Conservation (phyloP, 2,329 filamentous ascomycete genomes). For the Colletotrichum tamarilloi region DNA sequence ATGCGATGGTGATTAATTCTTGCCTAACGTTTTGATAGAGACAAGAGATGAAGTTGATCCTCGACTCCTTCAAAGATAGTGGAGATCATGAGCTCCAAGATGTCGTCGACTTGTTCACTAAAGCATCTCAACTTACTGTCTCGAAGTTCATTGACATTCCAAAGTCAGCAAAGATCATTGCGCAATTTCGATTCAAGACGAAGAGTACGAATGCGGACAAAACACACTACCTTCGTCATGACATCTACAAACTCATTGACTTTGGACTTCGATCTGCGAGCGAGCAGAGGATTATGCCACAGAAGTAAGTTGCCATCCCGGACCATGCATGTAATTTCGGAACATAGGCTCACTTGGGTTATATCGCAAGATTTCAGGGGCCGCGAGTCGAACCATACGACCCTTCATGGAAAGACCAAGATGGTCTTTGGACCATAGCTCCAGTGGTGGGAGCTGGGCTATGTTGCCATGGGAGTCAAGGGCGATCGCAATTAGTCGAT, state of each 20-base stretch:
- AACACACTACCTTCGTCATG: slow-evolving; percentile 17
- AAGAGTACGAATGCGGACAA: neutral
- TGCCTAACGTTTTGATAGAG: neutral
- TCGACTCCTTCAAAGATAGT: neutral
- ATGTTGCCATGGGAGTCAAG: neutral
- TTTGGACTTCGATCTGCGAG: neutral
- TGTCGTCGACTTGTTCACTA: neutral
- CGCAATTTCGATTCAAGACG: slow-evolving; percentile 2
- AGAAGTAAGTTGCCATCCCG: neutral
- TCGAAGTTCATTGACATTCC: slow-evolving; percentile 7
- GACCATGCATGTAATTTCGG: neutral
- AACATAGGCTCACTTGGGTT: fast-evolving
- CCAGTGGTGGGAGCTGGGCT: neutral
- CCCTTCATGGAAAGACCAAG: neutral
- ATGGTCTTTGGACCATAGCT: slow-evolving; percentile 19
- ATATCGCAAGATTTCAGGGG: neutral
- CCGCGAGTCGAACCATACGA: slow-evolving; percentile 3
- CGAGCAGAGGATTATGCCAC: neutral
- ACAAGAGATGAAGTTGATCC: neutral
- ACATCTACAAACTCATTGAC: neutral
- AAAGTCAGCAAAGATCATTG: neutral
- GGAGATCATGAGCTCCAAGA: neutral
- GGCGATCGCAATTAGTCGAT: neutral
- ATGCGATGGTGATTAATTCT: too few species aligned
- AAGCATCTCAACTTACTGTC: neutral